Evolutionary conservation across 1,284 basidiomycete species (phyloP), one percentile per base, ranked within the genome.

Genomic region (Termitomyces sp.): DNA sequence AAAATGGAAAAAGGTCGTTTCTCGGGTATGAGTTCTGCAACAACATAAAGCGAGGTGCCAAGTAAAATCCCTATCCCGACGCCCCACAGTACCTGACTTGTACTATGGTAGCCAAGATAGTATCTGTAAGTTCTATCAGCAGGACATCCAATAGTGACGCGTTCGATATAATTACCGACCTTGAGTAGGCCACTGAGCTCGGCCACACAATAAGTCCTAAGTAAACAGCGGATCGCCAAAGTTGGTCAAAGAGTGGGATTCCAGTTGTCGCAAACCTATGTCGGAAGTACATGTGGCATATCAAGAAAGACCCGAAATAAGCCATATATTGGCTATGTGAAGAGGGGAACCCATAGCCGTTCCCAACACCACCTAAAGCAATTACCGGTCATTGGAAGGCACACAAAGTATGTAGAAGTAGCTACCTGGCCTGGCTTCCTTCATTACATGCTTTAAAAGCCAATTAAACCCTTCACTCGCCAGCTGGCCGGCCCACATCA

Each of bases 271-370:
- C 65, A 65, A 88, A 90, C 2, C 78, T 77, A 64, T 92, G 87
- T 43, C 85, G 82, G 59, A 82, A 83, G 57, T 79, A 80, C 51
- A 94, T 69, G 69, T 94, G 92, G 63, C 84, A 80, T 38, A 84
- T 66, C 44, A 93, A 73, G 68, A 93, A 94, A 0, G 87, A 76
- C 2, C 84, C 77, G 64, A 94, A 94, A 70, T 90, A 94, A 4
- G 85, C 92, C 85, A 93, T 89, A 68, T 88, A 93, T 69, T 94
- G 91, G 65, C 88, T 89, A 65, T 94, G 91, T 10, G 89, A 92
- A 0, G 90, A 92, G 0, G 91, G 91, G 66, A 94, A 94, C 10
- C 90, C 91, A 64, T 92, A 94, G 6, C 92, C 91, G 53, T 79
- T 80, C 10, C 86, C 87, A 34, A 85, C 70, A 50, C 77, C 76